phyloP scores from a whole-genome alignment of 108 stramenopile genomes.

The Pseudonitzschia delicatissima region DNA sequence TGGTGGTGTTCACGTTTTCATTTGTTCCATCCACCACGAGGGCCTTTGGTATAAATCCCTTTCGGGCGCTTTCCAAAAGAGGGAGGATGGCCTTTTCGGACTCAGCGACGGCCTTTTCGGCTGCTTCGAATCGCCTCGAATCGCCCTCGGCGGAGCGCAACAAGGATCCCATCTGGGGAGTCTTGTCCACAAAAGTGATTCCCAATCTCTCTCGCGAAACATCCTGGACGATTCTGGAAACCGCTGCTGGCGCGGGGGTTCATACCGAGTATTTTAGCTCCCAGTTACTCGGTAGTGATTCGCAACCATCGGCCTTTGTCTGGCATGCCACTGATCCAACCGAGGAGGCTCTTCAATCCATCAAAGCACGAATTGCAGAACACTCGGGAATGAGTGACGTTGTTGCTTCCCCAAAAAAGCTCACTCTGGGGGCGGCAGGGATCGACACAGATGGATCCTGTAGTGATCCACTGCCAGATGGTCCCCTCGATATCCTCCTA shows the following conservation, averaged over 20 bases:
- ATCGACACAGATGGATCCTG: slow-evolving; percentile 38
- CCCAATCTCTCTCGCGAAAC: slow-evolving; percentile 23
- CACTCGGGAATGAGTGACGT: slow-evolving; percentile 1
- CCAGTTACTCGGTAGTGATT: background rate
- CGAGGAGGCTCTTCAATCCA: slow-evolving; percentile 32
- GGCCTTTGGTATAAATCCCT: too few relatives aligned
- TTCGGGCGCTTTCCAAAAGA: too few relatives aligned
- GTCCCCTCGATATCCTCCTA: slow-evolving; percentile 48
- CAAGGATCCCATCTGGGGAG: slow-evolving; percentile 72
- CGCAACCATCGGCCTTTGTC: slow-evolving; percentile 4
- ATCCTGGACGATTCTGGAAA: slow-evolving; percentile 44
- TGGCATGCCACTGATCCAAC: slow-evolving; percentile 69
- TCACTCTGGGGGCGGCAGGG: slow-evolving; percentile 41
- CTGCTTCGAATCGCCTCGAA: slow-evolving; percentile 10
- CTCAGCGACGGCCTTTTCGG: background rate
- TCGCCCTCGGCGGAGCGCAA: slow-evolving; percentile 82
- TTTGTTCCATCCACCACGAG: too few relatives aligned
- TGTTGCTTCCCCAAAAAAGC: slow-evolving; percentile 26
- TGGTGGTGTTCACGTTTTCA: too few relatives aligned
- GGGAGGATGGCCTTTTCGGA: too few relatives aligned
- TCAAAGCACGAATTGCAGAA: slow-evolving; percentile 36
- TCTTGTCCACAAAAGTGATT: slow-evolving; percentile 36
- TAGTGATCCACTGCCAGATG: too few relatives aligned
- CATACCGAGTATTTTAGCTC: slow-evolving; percentile 49
- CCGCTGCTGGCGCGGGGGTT: slow-evolving; percentile 71